Conservation (phyloP, 1,139 yeast genomes). For the Meyerozyma elateridarum region DNA sequence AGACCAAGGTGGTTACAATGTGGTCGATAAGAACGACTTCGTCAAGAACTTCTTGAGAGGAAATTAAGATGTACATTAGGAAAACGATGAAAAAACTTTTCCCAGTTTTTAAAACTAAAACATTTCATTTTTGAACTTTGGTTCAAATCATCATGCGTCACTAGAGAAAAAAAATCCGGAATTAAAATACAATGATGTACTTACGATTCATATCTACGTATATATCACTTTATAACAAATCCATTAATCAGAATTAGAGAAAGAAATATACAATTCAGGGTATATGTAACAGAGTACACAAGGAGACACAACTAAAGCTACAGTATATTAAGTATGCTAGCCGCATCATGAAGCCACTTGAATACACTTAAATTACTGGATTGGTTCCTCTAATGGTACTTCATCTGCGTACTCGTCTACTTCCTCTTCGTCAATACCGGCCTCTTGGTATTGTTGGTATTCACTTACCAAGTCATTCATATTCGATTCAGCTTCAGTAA, state of each 20-base stretch:
- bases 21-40: slow-evolving; percentile 49
- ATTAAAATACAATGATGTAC: no score
- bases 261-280: slow-evolving; percentile 3
- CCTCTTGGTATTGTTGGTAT: slow-evolving; percentile 90
- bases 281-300: no score
- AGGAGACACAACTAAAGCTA: no score
- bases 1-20: slow-evolving; percentile 52
- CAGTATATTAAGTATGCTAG: no score
- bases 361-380: slow-evolving; percentile 40
- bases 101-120: no score
- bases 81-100: no score
- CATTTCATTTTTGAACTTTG: no score
- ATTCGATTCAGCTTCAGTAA: slow-evolving; percentile 80
- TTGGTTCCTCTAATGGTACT: slow-evolving; percentile 52
- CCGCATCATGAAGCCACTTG: no score
- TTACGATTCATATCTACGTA: no score
- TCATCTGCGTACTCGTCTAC: slow-evolving; percentile 66
- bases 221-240: slow-evolving; percentile 3
- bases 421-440: slow-evolving; percentile 68
- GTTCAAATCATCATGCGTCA: no score
- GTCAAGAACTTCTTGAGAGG: slow-evolving; percentile 74
- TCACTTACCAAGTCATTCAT: slow-evolving; percentile 86
- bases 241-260: slow-evolving; percentile 5
- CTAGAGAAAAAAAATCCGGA: no score
- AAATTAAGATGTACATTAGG: no score